A percentile compares a stretch with the other conserved stretches of the same genome.
These are phyloP conservation scores for Volvox africanus DNA, from an alignment of 139 green algal species.

Conservation along the genomic window DNA sequence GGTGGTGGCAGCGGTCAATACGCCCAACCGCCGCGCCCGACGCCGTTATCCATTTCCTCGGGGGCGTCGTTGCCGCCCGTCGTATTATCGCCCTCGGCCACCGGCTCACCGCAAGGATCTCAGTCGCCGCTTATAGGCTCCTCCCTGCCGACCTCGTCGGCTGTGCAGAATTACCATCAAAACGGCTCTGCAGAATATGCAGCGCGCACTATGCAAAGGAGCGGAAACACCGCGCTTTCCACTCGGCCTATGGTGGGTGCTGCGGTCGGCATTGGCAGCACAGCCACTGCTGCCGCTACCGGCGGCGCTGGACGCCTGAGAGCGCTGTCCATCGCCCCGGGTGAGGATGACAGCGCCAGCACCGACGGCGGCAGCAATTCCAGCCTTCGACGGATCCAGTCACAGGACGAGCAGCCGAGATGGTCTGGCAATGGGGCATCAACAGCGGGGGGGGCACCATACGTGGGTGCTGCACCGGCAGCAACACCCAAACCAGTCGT, in stretches of 20 bases:
- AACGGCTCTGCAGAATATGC: neutral
- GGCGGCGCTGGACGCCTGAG: neutral
- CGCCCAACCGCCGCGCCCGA: neutral
- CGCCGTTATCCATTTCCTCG: neutral
- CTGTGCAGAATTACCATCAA: neutral
- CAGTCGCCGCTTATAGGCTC: neutral
- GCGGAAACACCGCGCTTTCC: neutral
- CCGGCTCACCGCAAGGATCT: neutral
- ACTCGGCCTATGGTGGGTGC: neutral
- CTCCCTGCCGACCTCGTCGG: neutral
- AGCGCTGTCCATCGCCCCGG: neutral
- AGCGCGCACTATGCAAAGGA: neutral
- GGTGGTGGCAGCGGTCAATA: neutral
- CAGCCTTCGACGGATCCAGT: constrained; percentile 5
- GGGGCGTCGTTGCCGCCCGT: neutral
- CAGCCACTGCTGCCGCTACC: neutral
- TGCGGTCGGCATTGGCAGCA: neutral
- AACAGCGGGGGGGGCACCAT: neutral
- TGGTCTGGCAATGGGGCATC: neutral
- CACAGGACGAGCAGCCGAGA: neutral
- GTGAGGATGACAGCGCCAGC: neutral
- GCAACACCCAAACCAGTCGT: neutral
- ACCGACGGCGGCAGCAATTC: constrained; percentile 34
- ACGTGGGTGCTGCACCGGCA: neutral
- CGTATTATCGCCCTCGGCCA: neutral